Base-by-base conservation (phyloP, 176 grass and related monocot species). In the Carex pumila region DNA sequence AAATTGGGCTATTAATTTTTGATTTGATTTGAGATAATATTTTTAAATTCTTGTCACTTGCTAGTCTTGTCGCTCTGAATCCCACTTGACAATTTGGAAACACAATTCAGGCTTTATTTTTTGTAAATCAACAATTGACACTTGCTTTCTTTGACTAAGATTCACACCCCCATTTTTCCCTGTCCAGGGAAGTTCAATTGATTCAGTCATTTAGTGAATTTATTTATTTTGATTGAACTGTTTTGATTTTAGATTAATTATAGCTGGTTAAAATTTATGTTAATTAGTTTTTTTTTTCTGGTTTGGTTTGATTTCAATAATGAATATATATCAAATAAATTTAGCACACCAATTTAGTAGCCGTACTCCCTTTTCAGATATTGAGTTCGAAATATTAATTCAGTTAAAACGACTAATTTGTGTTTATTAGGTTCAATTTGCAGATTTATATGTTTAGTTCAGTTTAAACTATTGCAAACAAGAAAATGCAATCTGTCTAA, bases 1-100 rank as follows among this genome's bases (percentile, higher is more conserved):
- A 41, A 81, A 86, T 69, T 81, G 9, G 6, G 76, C 36, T 79
- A 0, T 61, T 75, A 22, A 79, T 36, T 30, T n/a, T 61, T 78
- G 50, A 81, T 68, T 86, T 69, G 65, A 68, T 56, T 68, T 54
- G 34, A 53, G 80, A 83, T 69, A 68, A 78, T 78, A 13, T 83
- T 83, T 68, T 61, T 62, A 37, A 83, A 55, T 31, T 14, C 13
- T 49, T 83, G 21, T 83, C 80, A 83, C 61, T 83, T 83, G 61
- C 80, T 65, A 54, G 61, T 67, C 80, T 68, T 68, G 5, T 67
- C 52, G 37, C 63, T 21, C 80, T 52, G 54, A 54, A 83, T 83
- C 5, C 80, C 62, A 54, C 80, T 83, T 83, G 61, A 9, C 32
- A 82, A 53, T 67, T 82, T 39, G 4, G 49, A 49, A 62, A 10